Base-by-base conservation (phyloP, 106 monocot species). In the Gastrodia elata region DNA sequence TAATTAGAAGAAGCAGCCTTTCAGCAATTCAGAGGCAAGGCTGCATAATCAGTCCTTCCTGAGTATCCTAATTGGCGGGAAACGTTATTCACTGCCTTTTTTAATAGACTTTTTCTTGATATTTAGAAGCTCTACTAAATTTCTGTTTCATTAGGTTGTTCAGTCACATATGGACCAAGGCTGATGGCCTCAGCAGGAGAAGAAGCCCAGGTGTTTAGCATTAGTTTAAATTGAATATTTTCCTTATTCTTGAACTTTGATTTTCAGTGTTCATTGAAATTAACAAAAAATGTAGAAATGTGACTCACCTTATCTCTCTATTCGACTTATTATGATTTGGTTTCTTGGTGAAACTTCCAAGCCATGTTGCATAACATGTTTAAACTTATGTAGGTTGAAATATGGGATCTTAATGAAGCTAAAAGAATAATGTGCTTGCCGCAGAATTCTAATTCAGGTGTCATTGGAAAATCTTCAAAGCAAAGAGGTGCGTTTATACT, bases 111-210 rank as follows among this genome's bases (percentile, higher is more conserved):
- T 24, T 5, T 20, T 20, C 22, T 16, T 56, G 55, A 56, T 13
- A 56, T 11, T 67, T 38, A 18, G 36, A 20, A n/a, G 35, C 16
- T 6, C 34, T 67, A 14, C 56, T 73, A 52, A 73, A 46, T 75
- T 33, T 8, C 42, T 30, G 64, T 68, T 77, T 57, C 39, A 34
- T 43, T 75, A 85, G 81, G 39, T 15, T 49, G 20, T 68, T 38
- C 27, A 25, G 14, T 61, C 6, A 52, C 33, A 34, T 24, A 71
- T 33, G 76, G 74, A 72, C 25, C 28, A 33, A 76, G 74, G 40
- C 57, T 95, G 42, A 78, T 96, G 85, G 96, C 86, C 73, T 41
- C 90, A 39, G 87, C 90, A 16, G 96, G 96, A 20, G 90, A 92
- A 81, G 85, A 90, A 71, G 64, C 84, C 32, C 78, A 86, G 88